These are phyloP conservation scores for Clonostachys solani DNA, from an alignment of 2,329 filamentous ascomycete genomes.

Conservation along the genomic window DNA sequence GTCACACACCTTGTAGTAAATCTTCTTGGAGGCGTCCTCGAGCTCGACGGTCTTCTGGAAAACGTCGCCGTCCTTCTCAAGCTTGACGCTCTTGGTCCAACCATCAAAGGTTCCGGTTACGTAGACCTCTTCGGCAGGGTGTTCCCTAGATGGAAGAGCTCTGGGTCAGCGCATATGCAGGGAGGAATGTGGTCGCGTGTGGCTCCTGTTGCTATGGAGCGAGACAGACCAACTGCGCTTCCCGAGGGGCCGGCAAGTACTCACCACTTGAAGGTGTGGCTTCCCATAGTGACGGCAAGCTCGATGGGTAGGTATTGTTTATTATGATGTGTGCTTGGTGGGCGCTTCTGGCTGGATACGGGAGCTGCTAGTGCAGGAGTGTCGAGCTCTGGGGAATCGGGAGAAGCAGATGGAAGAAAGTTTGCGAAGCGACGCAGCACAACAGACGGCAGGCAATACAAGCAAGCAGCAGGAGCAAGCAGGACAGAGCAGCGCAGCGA, in stretches of 20 bases:
- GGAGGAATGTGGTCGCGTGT: background rate
- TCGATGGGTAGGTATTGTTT: no score
- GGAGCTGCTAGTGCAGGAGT: no score
- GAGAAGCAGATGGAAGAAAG: no score
- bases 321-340: no score
- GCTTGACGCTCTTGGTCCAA: conserved; percentile 82
- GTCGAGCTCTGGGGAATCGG: no score
- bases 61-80: conserved; percentile 68
- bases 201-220: background rate
- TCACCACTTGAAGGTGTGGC: conserved; percentile 68
- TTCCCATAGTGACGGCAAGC: conserved; percentile 47
- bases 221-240: background rate
- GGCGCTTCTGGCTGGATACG: no score
- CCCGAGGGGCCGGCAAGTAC: conserved; percentile 19
- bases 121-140: conserved; percentile 80
- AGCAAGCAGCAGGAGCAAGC: no score
- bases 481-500: no score
- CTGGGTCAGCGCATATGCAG: background rate
- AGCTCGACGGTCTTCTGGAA: conserved; percentile 83
- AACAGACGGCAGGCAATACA: no score
- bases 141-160: conserved; percentile 55
- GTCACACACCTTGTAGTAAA: conserved; percentile 84
- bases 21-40: conserved; percentile 62
- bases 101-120: conserved; percentile 95
- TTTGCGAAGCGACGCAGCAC: no score